These are phyloP conservation scores for Globisporangium echinulatum DNA, from an alignment of 352 stramenopile genomes.

Conservation along the genomic window DNA sequence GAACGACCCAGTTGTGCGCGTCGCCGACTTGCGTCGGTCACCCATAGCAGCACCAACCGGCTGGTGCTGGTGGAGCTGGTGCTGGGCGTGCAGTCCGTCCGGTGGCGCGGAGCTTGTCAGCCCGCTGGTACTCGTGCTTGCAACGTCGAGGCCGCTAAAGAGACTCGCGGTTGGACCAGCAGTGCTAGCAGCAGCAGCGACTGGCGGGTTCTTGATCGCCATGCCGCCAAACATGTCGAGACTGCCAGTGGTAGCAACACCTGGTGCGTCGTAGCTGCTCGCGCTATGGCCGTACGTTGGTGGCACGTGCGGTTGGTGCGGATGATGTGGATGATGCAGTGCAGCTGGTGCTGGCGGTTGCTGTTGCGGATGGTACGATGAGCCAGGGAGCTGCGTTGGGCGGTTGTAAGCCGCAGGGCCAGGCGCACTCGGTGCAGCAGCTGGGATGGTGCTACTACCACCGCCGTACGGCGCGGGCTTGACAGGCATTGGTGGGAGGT, in stretches of 20 bases:
- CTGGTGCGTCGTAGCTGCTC: constrained; percentile 7
- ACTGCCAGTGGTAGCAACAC: constrained; percentile 6
- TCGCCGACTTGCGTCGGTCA: constrained; percentile 34
- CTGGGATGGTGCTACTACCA: constrained; percentile 7
- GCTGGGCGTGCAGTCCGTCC: constrained; percentile 3
- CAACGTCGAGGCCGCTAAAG: constrained; percentile 50
- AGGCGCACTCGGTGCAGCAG: constrained; percentile 7
- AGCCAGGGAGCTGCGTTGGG: constrained; percentile 3
- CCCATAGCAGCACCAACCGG: not conserved
- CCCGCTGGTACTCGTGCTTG: constrained; percentile 8
- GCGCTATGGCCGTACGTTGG: constrained; percentile 12
- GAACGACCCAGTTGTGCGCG: constrained; percentile 35
- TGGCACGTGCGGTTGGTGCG: constrained; percentile 6
- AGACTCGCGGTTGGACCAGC: constrained; percentile 16
- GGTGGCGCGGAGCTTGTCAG: not conserved
- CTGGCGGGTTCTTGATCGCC: constrained; percentile 36
- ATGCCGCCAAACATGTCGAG: constrained; percentile 78
- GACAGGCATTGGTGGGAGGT: constrained; percentile 58
- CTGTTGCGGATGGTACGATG: constrained; percentile 3
- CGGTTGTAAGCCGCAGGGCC: constrained; percentile 6
- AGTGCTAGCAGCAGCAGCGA: not conserved
- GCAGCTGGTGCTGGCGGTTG: not conserved
- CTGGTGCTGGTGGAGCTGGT: constrained; percentile 22
- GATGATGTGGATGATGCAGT: not conserved
- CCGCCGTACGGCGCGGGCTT: constrained; percentile 35